Percentiles rank a stretch among this genome's conserved stretches.
Conservation (phyloP, 352 stramenopile species). For the Phytopythium boreale region DNA sequence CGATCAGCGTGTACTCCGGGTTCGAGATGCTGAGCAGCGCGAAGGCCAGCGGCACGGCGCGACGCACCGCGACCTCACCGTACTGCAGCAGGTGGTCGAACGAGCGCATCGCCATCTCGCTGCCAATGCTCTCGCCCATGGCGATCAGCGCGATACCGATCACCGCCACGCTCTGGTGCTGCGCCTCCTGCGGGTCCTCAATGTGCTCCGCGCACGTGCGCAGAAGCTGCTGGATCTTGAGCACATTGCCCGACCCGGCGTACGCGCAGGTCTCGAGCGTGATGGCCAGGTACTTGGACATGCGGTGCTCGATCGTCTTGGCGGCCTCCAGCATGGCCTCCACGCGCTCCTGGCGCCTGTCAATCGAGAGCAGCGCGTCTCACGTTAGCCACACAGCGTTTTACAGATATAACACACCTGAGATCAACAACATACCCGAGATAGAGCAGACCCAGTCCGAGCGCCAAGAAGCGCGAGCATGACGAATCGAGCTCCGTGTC, state of each 20-base stretch:
- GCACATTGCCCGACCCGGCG: slow-evolving; percentile 97
- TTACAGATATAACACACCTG: not conserved
- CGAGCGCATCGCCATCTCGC: slow-evolving; percentile 98
- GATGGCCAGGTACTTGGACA: slow-evolving; percentile 96
- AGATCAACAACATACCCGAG: slow-evolving; percentile 79
- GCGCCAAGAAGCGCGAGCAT: slow-evolving; percentile 94
- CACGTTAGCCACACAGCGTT: not conserved
- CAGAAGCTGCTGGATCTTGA: slow-evolving; percentile 98
- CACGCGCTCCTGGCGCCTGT: slow-evolving; percentile 90
- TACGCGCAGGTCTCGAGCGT: slow-evolving; percentile 98
- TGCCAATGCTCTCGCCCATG: slow-evolving; percentile 96
- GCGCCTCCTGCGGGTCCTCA: slow-evolving; percentile 72
- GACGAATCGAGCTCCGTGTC: slow-evolving; percentile 97
- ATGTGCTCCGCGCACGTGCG: slow-evolving; percentile 97
- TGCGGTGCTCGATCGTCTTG: slow-evolving; percentile 97
- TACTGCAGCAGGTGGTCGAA: slow-evolving; percentile 99
- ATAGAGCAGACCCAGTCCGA: slow-evolving; percentile 97
- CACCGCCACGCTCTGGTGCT: slow-evolving; percentile 94
- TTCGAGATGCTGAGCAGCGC: slow-evolving; percentile 97
- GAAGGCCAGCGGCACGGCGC: slow-evolving; percentile 96
- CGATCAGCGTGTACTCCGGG: slow-evolving; percentile 95
- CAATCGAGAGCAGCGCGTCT: slow-evolving; percentile 4
- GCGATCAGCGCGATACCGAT: slow-evolving; percentile 98
- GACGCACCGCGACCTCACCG: slow-evolving; percentile 96
- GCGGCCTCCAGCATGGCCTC: slow-evolving; percentile 98